Evolutionary conservation across 371 early-diverging fungal species (phyloP).

Genomic region (Capniomyces stellatus): DNA sequence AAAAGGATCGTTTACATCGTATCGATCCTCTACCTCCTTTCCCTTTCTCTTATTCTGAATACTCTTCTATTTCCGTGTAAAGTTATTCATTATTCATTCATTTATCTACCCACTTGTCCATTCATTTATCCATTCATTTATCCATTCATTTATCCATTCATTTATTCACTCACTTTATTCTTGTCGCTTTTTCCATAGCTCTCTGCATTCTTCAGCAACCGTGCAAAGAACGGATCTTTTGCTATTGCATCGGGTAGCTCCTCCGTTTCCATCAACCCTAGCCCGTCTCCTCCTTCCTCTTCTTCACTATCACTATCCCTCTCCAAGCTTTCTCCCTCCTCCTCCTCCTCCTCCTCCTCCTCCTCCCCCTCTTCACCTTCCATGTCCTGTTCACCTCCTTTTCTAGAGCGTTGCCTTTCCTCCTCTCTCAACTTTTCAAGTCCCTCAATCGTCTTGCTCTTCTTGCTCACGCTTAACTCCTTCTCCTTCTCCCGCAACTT

Average conservation of each 20-base stretch:
- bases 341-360: not conserved
- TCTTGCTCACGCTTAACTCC: not conserved
- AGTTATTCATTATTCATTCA: too few relatives aligned
- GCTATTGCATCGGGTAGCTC: conserved; percentile 21
- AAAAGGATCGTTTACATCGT: conserved; percentile 30
- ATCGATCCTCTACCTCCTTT: conserved; percentile 23
- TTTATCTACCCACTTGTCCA: not conserved
- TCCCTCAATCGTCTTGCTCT: not conserved
- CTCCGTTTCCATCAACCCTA: conserved; percentile 12
- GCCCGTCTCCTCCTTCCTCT: conserved; percentile 8
- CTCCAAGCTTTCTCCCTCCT: not conserved
- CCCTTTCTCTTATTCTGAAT: conserved; percentile 9
- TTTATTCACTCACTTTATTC: not conserved
- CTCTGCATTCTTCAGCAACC: conserved; percentile 26
- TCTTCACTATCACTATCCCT: not conserved
- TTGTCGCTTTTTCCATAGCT: conserved; percentile 14
- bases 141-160: not conserved
- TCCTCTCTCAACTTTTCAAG: not conserved
- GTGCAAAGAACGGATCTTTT: conserved; percentile 29
- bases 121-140: not conserved
- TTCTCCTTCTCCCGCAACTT: not conserved
- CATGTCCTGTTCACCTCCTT: too few relatives aligned
- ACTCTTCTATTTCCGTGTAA: not conserved
- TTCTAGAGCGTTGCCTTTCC: too few relatives aligned
- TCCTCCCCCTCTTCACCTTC: not conserved